A percentile compares a stretch with the other conserved stretches of the same genome.
These are phyloP conservation scores for Ophiostoma sp. DNA, from an alignment of 2,329 filamentous ascomycete species.

Conservation along the genomic window DNA sequence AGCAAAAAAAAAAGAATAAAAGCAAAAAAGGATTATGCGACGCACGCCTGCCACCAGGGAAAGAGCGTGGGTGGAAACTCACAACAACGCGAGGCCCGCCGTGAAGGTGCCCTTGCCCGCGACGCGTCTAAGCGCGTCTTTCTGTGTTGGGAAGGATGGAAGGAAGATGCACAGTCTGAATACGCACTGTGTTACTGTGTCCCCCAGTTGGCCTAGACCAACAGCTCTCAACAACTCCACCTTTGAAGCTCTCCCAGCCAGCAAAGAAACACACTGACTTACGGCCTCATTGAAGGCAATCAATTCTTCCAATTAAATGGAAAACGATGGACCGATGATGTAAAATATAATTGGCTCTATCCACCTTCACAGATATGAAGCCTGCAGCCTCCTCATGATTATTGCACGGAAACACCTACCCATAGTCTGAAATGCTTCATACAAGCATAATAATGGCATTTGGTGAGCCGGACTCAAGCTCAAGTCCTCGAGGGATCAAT, in stretches of 20 bases:
- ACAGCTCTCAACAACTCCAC: background rate
- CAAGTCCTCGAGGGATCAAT: background rate
- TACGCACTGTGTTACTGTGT: background rate
- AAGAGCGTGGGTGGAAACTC: background rate
- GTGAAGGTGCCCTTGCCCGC: conserved; percentile 7
- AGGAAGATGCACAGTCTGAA: background rate
- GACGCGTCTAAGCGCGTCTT: conserved; percentile 21
- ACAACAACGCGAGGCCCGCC: conserved; percentile 17
- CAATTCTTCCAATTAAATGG: no score
- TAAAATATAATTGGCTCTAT: no score
- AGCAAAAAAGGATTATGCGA: background rate
- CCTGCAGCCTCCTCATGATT: background rate
- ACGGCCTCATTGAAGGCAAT: no score
- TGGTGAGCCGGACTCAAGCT: background rate
- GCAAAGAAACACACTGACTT: background rate
- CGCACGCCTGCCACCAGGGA: background rate
- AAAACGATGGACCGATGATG: no score
- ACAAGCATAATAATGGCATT: background rate
- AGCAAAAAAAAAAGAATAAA: background rate
- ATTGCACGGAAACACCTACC: background rate
- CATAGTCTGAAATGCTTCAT: background rate
- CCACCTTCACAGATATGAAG: no score
- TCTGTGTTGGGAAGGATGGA: background rate
- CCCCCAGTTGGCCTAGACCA: background rate
- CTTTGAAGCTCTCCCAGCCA: background rate